A percentile compares a stretch with the other conserved stretches of the same genome.
Conservation (phyloP, 1,139 yeast genomes). For the Suhomyces wounanorum region DNA sequence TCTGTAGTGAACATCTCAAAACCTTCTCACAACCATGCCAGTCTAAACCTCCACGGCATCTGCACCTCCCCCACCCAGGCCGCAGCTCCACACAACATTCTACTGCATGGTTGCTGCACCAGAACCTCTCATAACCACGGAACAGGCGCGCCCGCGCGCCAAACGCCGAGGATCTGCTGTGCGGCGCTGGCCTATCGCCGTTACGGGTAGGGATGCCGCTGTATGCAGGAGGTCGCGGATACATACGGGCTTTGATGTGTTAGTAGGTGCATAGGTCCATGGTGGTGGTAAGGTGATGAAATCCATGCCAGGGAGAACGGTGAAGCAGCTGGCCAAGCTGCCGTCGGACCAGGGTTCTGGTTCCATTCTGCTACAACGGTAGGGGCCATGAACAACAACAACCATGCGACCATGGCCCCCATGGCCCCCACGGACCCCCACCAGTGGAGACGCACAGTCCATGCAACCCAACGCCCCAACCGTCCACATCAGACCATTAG, state of each 20-base stretch:
- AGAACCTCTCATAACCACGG: background rate
- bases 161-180: background rate
- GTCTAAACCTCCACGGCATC: background rate
- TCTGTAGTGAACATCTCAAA: background rate
- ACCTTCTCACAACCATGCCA: background rate
- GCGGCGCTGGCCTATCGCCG: background rate
- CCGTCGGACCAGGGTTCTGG: no score
- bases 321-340: no score
- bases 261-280: background rate
- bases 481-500: conserved; percentile 2
- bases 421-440: background rate
- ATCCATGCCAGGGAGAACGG: background rate
- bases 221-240: background rate
- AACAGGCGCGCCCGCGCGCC: background rate
- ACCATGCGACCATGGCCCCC: no score
- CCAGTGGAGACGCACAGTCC: background rate
- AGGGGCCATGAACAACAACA: no score
- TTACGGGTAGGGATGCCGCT: background rate
- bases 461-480: background rate
- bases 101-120: background rate
- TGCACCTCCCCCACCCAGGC: background rate
- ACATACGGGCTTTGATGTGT: background rate
- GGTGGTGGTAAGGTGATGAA: background rate
- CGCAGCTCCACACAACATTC: background rate
- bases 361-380: no score